A percentile compares a stretch with the other conserved stretches of the same genome.
Evolutionary conservation across 2,329 filamentous ascomycete genomes (phyloP).

Genomic region (Lojkania enalia): DNA sequence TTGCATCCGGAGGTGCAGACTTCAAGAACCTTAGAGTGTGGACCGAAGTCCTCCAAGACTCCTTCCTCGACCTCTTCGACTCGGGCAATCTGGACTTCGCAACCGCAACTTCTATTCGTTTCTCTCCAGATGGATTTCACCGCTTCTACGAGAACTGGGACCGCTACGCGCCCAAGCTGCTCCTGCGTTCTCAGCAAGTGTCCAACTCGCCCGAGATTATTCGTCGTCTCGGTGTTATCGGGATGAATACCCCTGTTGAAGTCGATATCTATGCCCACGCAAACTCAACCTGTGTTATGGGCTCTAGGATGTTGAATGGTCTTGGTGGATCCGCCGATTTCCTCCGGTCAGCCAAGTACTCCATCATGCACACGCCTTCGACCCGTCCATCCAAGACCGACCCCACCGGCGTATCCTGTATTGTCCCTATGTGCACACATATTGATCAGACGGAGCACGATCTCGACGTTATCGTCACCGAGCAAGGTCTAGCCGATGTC

Average conservation of each 20-base stretch:
- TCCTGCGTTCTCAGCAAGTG: constrained; percentile 84
- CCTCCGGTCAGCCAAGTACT: constrained; percentile 77
- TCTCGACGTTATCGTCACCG: constrained; percentile 82
- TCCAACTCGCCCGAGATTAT: constrained; percentile 92
- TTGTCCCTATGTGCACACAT: constrained; percentile 93
- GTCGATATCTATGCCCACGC: constrained; percentile 95
- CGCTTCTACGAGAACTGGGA: constrained; percentile 90
- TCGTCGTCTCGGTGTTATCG: constrained; percentile 81
- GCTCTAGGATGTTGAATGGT: constrained; percentile 83
- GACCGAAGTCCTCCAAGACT: constrained; percentile 92
- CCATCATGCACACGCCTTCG: constrained; percentile 90
- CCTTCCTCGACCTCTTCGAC: constrained; percentile 91
- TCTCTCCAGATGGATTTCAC: constrained; percentile 88
- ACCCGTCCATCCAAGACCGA: constrained; percentile 81
- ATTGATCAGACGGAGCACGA: constrained; percentile 93
- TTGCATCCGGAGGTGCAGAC: constrained; percentile 71
- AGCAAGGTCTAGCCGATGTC: constrained; percentile 80
- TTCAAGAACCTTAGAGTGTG: constrained; percentile 89
- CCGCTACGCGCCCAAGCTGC: constrained; percentile 75
- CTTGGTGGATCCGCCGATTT: constrained; percentile 83
- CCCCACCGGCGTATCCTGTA: constrained; percentile 79
- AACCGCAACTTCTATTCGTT: constrained; percentile 85
- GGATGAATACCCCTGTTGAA: constrained; percentile 94
- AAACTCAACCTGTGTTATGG: constrained; percentile 89
- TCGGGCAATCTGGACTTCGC: constrained; percentile 85